Evolutionary conservation across 2,329 filamentous ascomycete species (phyloP), one percentile per base, ranked within the genome.

Genomic region (Alternaria panax): DNA sequence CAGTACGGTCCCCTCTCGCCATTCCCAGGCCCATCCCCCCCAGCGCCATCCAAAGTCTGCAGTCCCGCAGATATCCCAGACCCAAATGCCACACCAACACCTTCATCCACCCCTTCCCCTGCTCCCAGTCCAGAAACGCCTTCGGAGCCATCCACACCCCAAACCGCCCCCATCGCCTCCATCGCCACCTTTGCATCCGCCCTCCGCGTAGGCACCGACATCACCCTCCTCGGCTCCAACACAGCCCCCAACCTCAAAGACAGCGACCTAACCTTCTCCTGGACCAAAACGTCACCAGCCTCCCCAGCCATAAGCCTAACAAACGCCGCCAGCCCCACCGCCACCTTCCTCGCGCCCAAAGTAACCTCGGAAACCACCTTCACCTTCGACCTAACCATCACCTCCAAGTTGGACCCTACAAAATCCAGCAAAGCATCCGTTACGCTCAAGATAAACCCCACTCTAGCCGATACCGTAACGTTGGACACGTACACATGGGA

Each of bases 1-100:
- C 69, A 72, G 42, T 81, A 75, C 59, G 78, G 78, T 1, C 80
- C 73, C 5, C 69, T 82, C 12, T 68, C 61, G 36, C 80, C 80
- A 0, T 82, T 72, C 68, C 77, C 77, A 8, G 76, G 72, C 24
- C 50, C 68, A 4, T 54, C 53, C 11, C 69, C 73, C 18, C 73
- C 75, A 36, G 57, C 67, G 16, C 64, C 71, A 16, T 64, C 68
- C 8, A 71, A 71, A 51, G 59, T 57, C 9, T 76, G 74, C 63
- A 65, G 45, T 25, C 61, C 68, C 5, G 59, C 40, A 27, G 71
- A 69, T 46, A 66, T 67, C 20, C 57, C 57, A 12, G 60, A 66
- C 57, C 61, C 64, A 11, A 66, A 51, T 45, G 57, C 55, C 22
- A 59, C 60, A 4, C 56, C 66, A 16, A 56, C 28, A 30, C 28